Conservation (phyloP, 2,329 filamentous ascomycete genomes). For the Scytalidium sp. region DNA sequence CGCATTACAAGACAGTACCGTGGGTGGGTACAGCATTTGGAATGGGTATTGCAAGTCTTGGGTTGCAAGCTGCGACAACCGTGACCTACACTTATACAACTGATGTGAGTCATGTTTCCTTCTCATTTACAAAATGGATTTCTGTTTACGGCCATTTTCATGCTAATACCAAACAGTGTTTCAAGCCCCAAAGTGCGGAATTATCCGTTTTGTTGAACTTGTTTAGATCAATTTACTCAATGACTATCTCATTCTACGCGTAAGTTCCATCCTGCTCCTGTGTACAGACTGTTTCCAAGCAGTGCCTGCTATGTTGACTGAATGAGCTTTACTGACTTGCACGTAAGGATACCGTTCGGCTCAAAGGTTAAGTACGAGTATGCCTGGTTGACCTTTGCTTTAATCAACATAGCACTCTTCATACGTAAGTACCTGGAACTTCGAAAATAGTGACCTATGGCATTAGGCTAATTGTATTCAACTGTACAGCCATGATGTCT, state of each 20-base stretch:
- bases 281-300: neutral
- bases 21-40: constrained; percentile 33
- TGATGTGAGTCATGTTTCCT: constrained; percentile 19
- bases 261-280: neutral
- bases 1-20: constrained; percentile 28
- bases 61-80: constrained; percentile 33
- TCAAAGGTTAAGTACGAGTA: constrained; percentile 25
- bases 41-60: constrained; percentile 32
- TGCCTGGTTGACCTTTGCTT: constrained; percentile 26
- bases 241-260: constrained; percentile 32
- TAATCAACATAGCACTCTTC: constrained; percentile 23
- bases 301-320: too few species aligned
- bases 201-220: constrained; percentile 31
- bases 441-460: neutral
- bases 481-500: constrained; percentile 11
- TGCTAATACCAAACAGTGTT: constrained; percentile 19
- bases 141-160: neutral
- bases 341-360: constrained; percentile 23
- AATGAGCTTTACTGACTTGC: neutral
- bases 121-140: neutral
- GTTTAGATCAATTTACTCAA: constrained; percentile 29
- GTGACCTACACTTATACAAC: constrained; percentile 32
- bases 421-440: constrained; percentile 5
- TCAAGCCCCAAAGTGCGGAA: constrained; percentile 33
- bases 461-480: neutral